A percentile compares a stretch with the other conserved stretches of the same genome.
Evolutionary conservation across 768 basidiomycete species (phyloP).

Genomic region (Rhizopogon salebrosus): DNA sequence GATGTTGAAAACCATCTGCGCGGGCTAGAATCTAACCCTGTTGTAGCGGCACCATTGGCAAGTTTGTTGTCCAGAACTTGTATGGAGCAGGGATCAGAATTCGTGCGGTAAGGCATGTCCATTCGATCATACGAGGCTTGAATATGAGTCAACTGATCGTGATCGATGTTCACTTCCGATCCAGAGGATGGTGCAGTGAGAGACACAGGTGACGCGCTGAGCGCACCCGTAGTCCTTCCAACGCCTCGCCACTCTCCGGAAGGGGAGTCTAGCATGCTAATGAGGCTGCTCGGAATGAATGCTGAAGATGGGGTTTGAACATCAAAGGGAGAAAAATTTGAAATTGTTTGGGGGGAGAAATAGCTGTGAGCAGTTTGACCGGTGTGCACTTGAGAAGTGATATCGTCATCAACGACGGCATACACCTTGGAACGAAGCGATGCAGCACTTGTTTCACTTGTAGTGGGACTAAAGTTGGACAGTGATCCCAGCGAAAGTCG

Average conservation of each 20-base stretch:
- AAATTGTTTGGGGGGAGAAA: constrained; percentile 13
- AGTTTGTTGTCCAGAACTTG: constrained; percentile 10
- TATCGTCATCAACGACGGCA: constrained; percentile 35
- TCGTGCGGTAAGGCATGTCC: constrained; percentile 26
- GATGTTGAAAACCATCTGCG: constrained; percentile 45
- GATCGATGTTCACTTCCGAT: constrained; percentile 27
- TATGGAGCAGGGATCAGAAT: constrained; percentile 29
- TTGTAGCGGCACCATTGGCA: constrained; percentile 6
- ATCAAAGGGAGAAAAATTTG: constrained; percentile 56
- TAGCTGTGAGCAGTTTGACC: constrained; percentile 10
- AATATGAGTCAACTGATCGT: constrained; percentile 36
- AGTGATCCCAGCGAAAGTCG: constrained; percentile 27
- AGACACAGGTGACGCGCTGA: constrained; percentile 40
- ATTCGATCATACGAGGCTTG: constrained; percentile 14
- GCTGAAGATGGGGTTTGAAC: constrained; percentile 34
- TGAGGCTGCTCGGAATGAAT: constrained; percentile 52
- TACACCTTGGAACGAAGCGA: constrained; percentile 33
- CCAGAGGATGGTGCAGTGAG: constrained; percentile 24
- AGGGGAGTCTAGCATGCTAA: constrained; percentile 41
- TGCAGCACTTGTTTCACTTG: constrained; percentile 8
- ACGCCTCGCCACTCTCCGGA: constrained; percentile 49
- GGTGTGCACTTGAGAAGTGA: constrained; percentile 25
- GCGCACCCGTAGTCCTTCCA: constrained; percentile 10
- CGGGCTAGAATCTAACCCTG: constrained; percentile 25
- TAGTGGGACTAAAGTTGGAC: constrained; percentile 16